Evolutionary conservation across 1,284 basidiomycete genomes (phyloP), one percentile per base, ranked within the genome.

Genomic region (Tremellales sp.): DNA sequence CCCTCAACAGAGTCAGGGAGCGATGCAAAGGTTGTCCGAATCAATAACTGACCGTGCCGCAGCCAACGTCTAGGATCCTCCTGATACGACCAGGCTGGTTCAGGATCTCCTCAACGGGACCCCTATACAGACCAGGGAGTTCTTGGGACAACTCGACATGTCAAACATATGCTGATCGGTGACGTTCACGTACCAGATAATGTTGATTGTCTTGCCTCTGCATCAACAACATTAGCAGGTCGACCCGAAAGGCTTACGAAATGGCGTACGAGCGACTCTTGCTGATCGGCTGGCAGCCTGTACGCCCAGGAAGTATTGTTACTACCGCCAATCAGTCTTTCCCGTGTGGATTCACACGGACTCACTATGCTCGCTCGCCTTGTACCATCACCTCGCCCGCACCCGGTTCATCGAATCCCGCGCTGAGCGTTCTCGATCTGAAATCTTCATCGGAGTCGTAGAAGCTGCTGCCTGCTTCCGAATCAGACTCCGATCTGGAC

Each of bases 31-130:
- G n/a, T n/a, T n/a, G n/a, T n/a, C n/a, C n/a, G n/a, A n/a, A n/a
- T n/a, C n/a, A n/a, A n/a, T n/a, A 1, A 56, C 49, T 37, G 37
- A 60, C 58, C 41, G 55, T 57, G 12, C 58, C 58, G 50, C 53
- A 57, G 3, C 55, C 58, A n/a, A 60, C 43, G 31, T 60, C 58
- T 17, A 60, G 33, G 11, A 57, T 11, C 17, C 58, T 37, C 11
- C 35, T 48, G 7, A 21, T 13, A 12, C 42, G 41, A 1, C 36
- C 27, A 3, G 19, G 12, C 21, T 49, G 31, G 4, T 35, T 26
- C n/a, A 60, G 43, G 10, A 58, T 49, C 5, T 40, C 48, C 12
- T 49, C 50, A 7, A 57, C 55, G 0, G 58, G 58, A 11, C 58
- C 58, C 33, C 55, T 29, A 25, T 53, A 60, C 21, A 57, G 45